Evolutionary conservation across 2,329 filamentous ascomycete species (phyloP).

Genomic region (Neocatenulostroma microsporum): DNA sequence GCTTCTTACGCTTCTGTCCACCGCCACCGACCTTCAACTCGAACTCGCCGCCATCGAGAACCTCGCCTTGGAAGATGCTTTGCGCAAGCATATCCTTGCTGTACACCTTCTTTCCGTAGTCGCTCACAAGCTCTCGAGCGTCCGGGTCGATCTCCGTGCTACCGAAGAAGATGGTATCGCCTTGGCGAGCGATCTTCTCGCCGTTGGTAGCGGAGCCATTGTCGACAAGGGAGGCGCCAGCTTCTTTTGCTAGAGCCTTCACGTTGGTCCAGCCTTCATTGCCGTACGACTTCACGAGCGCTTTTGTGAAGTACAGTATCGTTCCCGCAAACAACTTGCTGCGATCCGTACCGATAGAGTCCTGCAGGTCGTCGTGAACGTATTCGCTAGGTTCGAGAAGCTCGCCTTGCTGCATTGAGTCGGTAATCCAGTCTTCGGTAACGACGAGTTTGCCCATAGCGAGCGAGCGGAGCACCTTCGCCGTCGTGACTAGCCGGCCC

Average conservation of each 20-base stretch:
- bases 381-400: conserved; percentile 33
- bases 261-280: conserved; percentile 35
- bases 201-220: conserved; percentile 14
- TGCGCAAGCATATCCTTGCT: conserved; percentile 37
- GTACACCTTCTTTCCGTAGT: conserved; percentile 30
- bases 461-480: conserved; percentile 40
- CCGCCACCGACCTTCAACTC: conserved; percentile 5
- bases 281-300: conserved; percentile 29
- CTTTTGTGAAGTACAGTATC: conserved; percentile 42
- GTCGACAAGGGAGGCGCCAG: conserved; percentile 32
- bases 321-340: conserved; percentile 44
- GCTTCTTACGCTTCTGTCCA: conserved; percentile 2
- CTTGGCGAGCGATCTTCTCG: conserved; percentile 17
- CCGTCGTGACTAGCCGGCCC: conserved; percentile 34
- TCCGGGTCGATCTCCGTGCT: conserved; percentile 30
- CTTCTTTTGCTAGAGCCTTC: conserved; percentile 30
- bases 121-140: conserved; percentile 25
- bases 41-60: conserved; percentile 35
- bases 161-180: conserved; percentile 33
- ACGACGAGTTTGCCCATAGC: conserved; percentile 39
- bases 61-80: conserved; percentile 36
- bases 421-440: conserved; percentile 39
- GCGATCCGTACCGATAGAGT: conserved; percentile 27
- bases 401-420: conserved; percentile 29
- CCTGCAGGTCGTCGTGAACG: conserved; percentile 19